phyloP scores from a whole-genome alignment of 1,139 yeast genomes.

The Yamadazyma diospyri region DNA sequence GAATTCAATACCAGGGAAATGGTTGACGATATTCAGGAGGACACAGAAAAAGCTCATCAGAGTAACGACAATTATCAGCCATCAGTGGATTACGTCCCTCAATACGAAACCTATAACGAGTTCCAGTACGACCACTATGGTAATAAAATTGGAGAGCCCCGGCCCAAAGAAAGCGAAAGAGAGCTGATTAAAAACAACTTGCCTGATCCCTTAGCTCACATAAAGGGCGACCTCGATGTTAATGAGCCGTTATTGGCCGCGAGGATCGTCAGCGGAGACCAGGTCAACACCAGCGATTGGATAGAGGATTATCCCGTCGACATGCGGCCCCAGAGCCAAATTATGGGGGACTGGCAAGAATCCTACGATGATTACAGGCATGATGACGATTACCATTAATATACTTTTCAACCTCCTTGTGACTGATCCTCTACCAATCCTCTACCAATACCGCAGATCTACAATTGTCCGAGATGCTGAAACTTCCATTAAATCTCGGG shows the following conservation, averaged over 20 bases:
- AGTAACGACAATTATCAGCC: conserved; percentile 2
- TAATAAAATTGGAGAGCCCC: conserved; percentile 1
- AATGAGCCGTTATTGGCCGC: conserved; percentile 40
- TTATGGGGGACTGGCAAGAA: conserved; percentile 32
- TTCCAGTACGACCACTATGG: conserved; percentile 2
- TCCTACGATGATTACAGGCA: conserved; percentile 39
- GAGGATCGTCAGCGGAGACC: conserved; percentile 40
- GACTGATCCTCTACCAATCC: too few species aligned
- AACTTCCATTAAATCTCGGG: too few species aligned
- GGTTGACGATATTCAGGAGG: neutral
- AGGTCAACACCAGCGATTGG: conserved; percentile 36
- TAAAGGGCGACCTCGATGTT: conserved; percentile 33
- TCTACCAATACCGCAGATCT: too few species aligned
- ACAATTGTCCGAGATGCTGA: too few species aligned
- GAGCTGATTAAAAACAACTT: conserved; percentile 21
- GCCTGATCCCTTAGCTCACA: conserved; percentile 47
- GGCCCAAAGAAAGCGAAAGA: conserved; percentile 8
- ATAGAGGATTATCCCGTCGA: conserved; percentile 24
- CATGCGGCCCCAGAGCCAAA: conserved; percentile 7
- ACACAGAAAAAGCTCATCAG: conserved; percentile 1
- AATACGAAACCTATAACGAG: conserved; percentile 3
- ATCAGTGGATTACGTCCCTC: neutral
- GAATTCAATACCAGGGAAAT: conserved; percentile 17
- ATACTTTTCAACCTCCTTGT: too few species aligned
- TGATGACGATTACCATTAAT: conserved; percentile 31